Percentiles rank a stretch among this genome's conserved stretches.
Conservation (phyloP, 768 basidiomycete species). For the Kondoa malvinella region DNA sequence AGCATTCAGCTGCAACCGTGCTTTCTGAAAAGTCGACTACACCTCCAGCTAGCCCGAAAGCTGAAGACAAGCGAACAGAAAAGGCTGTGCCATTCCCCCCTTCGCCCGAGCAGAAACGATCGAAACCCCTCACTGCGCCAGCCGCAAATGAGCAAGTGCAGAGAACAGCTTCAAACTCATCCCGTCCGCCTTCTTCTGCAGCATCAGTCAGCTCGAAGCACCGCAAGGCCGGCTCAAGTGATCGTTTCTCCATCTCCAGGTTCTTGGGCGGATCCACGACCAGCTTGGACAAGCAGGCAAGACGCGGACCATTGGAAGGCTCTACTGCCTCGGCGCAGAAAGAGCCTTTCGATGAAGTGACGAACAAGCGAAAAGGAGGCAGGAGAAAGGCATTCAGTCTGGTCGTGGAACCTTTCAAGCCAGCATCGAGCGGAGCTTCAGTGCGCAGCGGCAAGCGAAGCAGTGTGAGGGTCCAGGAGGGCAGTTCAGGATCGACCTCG, state of each 20-base stretch:
- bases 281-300: slow-evolving; percentile 5
- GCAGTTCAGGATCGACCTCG: no score
- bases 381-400: slow-evolving; percentile 62
- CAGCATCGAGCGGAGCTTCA: slow-evolving; percentile 25
- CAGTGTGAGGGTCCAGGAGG: not conserved
- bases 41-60: not conserved
- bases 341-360: not conserved
- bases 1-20: not conserved
- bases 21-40: no score
- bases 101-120: slow-evolving; percentile 6
- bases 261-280: slow-evolving; percentile 20
- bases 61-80: not conserved
- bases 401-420: slow-evolving; percentile 62
- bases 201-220: slow-evolving; percentile 16
- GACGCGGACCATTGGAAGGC: not conserved
- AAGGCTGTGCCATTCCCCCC: not conserved
- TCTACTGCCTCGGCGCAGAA: not conserved
- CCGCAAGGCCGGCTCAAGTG: slow-evolving; percentile 19
- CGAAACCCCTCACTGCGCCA: slow-evolving; percentile 2
- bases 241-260: slow-evolving; percentile 23
- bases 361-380: slow-evolving; percentile 4
- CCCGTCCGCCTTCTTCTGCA: slow-evolving; percentile 5
- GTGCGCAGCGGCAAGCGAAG: not conserved
- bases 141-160: not conserved
- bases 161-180: not conserved